Percentiles rank a stretch among this genome's conserved stretches.
Conservation (phyloP, 2,329 filamentous ascomycete genomes). For the Fusarium aywerte region DNA sequence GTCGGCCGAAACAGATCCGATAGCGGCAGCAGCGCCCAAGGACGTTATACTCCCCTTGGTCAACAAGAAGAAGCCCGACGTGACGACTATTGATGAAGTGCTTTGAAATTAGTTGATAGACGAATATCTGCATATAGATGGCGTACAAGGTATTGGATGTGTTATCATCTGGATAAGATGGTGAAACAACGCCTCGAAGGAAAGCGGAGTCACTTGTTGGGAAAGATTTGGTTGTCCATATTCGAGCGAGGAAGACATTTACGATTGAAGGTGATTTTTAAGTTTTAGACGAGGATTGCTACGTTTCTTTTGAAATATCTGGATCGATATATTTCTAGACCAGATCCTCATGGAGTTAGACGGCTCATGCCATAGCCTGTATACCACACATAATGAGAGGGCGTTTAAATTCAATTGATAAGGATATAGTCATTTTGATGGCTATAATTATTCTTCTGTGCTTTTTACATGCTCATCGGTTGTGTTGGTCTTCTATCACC, state of each 20-base stretch:
- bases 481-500: neutral
- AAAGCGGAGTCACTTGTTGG: constrained; percentile 24
- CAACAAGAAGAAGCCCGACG: constrained; percentile 54
- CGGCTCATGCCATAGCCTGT: constrained; percentile 21
- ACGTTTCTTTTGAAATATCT: constrained; percentile 20
- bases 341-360: constrained; percentile 34
- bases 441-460: neutral
- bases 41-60: constrained; percentile 56
- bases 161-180: constrained; percentile 34
- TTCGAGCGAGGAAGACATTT: constrained; percentile 13
- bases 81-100: constrained; percentile 41
- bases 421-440: neutral
- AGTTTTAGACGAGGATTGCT: constrained; percentile 17
- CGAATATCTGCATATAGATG: constrained; percentile 55
- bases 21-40: constrained; percentile 54
- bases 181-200: constrained; percentile 11
- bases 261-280: constrained; percentile 26
- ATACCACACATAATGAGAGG: constrained; percentile 32
- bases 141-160: constrained; percentile 38
- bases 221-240: constrained; percentile 7
- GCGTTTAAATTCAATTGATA: constrained; percentile 10
- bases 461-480: neutral
- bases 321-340: constrained; percentile 38
- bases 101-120: constrained; percentile 43
- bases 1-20: constrained; percentile 54